Percentiles rank a stretch among this genome's conserved stretches.
Conservation (phyloP, 1,284 basidiomycete genomes). For the Malassezia slooffiae region DNA sequence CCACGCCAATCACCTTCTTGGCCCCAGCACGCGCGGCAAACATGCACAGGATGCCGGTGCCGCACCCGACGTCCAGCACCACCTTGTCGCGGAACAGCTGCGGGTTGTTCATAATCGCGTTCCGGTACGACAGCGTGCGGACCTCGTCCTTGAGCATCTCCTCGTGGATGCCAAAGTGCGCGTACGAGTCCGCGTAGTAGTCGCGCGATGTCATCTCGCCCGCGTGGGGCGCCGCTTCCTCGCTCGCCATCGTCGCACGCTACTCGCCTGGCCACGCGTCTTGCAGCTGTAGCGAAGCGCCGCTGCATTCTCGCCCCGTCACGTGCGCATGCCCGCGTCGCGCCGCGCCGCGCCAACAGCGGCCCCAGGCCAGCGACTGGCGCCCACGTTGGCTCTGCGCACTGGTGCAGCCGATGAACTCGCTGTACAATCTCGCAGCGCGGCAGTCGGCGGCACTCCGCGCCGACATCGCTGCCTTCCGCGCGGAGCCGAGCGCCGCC, state of each 20-base stretch:
- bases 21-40: conserved; percentile 97
- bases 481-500: conserved; percentile 16
- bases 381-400: no score
- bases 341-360: no score
- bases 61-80: conserved; percentile 95
- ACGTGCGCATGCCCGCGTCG: no score
- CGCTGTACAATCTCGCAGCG: conserved; percentile 42
- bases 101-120: conserved; percentile 85
- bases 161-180: conserved; percentile 47
- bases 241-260: conserved; percentile 5
- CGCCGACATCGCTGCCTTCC: conserved; percentile 34
- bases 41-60: conserved; percentile 97
- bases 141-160: conserved; percentile 99
- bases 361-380: no score
- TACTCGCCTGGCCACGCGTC: no score
- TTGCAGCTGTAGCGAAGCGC: no score
- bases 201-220: conserved; percentile 39
- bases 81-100: conserved; percentile 69
- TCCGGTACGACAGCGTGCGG: conserved; percentile 86
- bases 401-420: no score
- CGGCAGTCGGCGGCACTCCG: conserved; percentile 42
- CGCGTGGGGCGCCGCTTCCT: conserved; percentile 5
- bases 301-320: no score
- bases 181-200: conserved; percentile 46
- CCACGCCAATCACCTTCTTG: conserved; percentile 72